These are phyloP conservation scores for Cladophialophora yegresii DNA, from an alignment of 2,329 filamentous ascomycete species.

Conservation along the genomic window DNA sequence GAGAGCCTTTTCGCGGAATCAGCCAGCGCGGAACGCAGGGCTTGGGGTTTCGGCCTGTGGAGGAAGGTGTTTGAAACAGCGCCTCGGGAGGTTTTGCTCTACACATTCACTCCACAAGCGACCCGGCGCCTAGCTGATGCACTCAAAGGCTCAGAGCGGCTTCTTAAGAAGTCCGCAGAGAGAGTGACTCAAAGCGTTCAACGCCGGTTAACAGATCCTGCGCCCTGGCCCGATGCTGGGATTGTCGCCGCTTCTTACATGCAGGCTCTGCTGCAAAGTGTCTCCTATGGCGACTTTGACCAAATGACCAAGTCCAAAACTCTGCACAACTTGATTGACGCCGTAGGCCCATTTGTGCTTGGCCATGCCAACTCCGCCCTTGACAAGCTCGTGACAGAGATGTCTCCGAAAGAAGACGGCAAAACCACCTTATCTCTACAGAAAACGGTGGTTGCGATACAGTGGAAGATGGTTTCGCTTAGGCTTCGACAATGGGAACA, in stretches of 20 bases:
- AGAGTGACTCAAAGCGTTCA: conserved; percentile 74
- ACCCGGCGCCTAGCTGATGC: conserved; percentile 82
- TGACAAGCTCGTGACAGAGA: conserved; percentile 7
- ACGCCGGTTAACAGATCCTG: conserved; percentile 50
- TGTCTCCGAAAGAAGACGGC: conserved; percentile 18
- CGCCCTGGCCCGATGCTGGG: conserved; percentile 61
- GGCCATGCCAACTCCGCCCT: conserved; percentile 17
- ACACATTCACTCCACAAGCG: conserved; percentile 80
- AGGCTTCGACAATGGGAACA: conserved; percentile 20
- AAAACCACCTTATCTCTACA: conserved; percentile 17
- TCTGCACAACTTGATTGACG: conserved; percentile 26
- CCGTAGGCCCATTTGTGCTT: conserved; percentile 1
- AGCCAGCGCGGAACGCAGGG: conserved; percentile 85
- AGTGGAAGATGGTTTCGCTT: conserved; percentile 21
- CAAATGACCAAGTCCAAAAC: conserved; percentile 76
- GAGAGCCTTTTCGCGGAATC: conserved; percentile 77
- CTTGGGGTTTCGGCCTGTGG: conserved; percentile 86
- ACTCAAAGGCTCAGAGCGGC: conserved; percentile 72
- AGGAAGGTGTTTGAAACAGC: conserved; percentile 67
- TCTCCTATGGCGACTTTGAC: conserved; percentile 79
- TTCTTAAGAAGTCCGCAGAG: conserved; percentile 75
- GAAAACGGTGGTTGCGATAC: conserved; percentile 19
- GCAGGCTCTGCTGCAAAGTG: conserved; percentile 61
- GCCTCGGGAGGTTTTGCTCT: conserved; percentile 53
- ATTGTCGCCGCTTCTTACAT: conserved; percentile 42